Evolutionary conservation across 163 green algal species (phyloP), one percentile per base, ranked within the genome.

Genomic region (Chloromonas sp.): DNA sequence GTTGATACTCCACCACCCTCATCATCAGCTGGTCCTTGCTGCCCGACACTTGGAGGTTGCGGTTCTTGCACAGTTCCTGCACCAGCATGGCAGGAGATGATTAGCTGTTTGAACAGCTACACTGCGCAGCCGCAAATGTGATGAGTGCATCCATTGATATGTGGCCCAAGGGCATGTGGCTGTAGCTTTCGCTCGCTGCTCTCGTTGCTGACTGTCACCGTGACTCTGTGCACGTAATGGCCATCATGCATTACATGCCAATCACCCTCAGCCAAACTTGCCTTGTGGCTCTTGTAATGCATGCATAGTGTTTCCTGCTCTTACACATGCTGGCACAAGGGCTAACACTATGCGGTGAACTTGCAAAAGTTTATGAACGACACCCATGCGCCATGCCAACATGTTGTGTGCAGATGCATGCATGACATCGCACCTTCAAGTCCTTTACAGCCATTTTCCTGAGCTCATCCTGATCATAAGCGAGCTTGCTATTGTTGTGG

Each of bases 1-100:
- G 77, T 57, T 81, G 77, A 57, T 62, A 60, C 77, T 81, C 77
- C 2, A 81, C 36, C 2, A 81, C 57, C 2, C 77, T 36, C 15
- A 61, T 81, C 77, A 81, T 60, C 2, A 81, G 77, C 77, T 81
- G 77, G 2, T 81, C 77, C 77, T 81, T 81, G 77, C 36, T 81
- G n/a, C 77, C 77, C 2, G 77, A 81, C 1, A 81, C 77, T 11
- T 14, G 14, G 3, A 81, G 77, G n/a, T 57, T 57, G 2, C 36
- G 36, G 2, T 36, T 11, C n/a, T 81, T 81, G 77, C 77, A 81
- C 77, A 81, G 77, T 2, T 81, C 77, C 77, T 81, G 77, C 2
- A 57, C 5, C 77, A 60, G 77, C 77, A 81, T n/a, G 8, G 14
- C 14, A 59, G 5, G 74, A 58, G 13, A 14, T 59, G 2, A 79